A percentile compares a stretch with the other conserved stretches of the same genome.
phyloP scores from a whole-genome alignment of 1,139 yeast species.

The Scheffersomyces insectosa region DNA sequence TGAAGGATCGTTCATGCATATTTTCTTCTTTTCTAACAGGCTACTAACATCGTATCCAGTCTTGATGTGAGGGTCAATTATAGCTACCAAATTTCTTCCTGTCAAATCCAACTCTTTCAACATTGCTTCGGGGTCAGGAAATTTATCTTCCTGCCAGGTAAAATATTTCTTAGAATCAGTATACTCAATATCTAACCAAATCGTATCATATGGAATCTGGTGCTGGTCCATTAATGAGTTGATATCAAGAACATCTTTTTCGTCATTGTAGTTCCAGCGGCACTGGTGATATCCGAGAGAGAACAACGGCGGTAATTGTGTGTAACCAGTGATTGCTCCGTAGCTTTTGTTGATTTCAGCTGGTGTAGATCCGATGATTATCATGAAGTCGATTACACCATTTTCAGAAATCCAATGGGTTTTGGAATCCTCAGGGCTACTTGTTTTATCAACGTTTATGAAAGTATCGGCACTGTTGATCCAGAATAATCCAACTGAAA shows the following conservation, averaged over 20 bases:
- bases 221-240: conserved; percentile 67
- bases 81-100: conserved; percentile 78
- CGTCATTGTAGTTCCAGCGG: conserved; percentile 94
- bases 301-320: conserved; percentile 75
- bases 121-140: conserved; percentile 76
- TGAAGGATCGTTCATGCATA: conserved; percentile 40
- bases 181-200: conserved; percentile 96
- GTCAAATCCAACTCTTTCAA: conserved; percentile 61
- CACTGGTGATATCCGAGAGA: conserved; percentile 85
- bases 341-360: conserved; percentile 59
- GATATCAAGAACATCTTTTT: conserved; percentile 75
- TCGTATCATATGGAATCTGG: conserved; percentile 83
- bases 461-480: conserved; percentile 91
- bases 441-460: conserved; percentile 61
- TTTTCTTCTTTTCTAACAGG: conserved; percentile 35
- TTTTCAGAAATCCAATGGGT: conserved; percentile 96
- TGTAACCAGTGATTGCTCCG: conserved; percentile 73
- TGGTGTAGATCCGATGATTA: conserved; percentile 68
- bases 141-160: conserved; percentile 79
- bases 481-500: conserved; percentile 85
- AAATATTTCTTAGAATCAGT: conserved; percentile 84
- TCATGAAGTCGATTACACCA: conserved; percentile 75
- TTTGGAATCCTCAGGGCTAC: conserved; percentile 23
- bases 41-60: conserved; percentile 66
- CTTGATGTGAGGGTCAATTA: conserved; percentile 92